Conservation (phyloP, 2,329 filamentous ascomycete genomes). For the Botrytis byssoidea region DNA sequence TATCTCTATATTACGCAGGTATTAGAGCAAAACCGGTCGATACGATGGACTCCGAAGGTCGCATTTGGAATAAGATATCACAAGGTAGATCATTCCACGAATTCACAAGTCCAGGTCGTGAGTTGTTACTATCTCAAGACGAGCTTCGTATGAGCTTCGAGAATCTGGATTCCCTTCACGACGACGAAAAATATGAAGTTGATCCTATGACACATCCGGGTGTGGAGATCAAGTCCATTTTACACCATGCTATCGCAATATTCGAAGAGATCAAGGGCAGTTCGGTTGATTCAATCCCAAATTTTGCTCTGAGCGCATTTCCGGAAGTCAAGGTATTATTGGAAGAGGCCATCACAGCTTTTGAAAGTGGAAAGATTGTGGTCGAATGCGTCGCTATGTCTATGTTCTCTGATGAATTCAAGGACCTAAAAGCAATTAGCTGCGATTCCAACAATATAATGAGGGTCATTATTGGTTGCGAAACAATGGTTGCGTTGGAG, state of each 20-base stretch:
- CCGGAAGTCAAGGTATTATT: constrained; percentile 42
- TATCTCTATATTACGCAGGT: constrained; percentile 20
- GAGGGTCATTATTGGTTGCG: constrained; percentile 30
- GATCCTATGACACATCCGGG: constrained; percentile 16
- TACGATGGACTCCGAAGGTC: constrained; percentile 1
- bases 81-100: constrained; percentile 18
- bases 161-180: constrained; percentile 10
- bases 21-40: constrained; percentile 15
- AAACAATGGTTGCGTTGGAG: constrained; percentile 28
- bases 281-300: constrained; percentile 22
- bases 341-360: constrained; percentile 25
- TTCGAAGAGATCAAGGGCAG: constrained; percentile 17
- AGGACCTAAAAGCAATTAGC: constrained; percentile 30
- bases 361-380: constrained; percentile 30
- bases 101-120: constrained; percentile 19
- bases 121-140: constrained; percentile 17
- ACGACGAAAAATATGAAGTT: constrained; percentile 18
- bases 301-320: constrained; percentile 44
- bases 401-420: constrained; percentile 22
- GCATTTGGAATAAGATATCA: constrained; percentile 15
- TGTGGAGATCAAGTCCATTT: constrained; percentile 15
- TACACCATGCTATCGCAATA: constrained; percentile 15
- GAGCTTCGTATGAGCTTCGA: constrained; percentile 19
- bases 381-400: constrained; percentile 31
- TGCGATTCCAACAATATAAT: constrained; percentile 24